Evolutionary conservation across 805 yeast genomes (phyloP).

Genomic region (Lachancea cidri): DNA sequence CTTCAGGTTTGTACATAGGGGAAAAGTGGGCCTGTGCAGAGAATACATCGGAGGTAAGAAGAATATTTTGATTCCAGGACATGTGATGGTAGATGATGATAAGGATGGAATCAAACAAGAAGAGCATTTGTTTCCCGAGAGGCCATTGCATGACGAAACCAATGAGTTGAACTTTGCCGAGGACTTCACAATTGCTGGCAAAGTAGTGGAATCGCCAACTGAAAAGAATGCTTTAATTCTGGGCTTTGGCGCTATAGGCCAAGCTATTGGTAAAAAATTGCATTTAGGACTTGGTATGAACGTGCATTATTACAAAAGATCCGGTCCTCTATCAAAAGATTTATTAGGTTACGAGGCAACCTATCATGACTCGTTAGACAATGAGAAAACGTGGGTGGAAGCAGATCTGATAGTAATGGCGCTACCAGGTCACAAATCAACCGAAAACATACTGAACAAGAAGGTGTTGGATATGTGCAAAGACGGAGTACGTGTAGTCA

Average conservation of each 20-base stretch:
- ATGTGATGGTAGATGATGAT: constrained; percentile 24
- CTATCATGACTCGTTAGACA: constrained; percentile 43
- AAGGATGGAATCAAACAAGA: constrained; percentile 28
- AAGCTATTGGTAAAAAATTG: constrained; percentile 53
- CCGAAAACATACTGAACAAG: constrained; percentile 49
- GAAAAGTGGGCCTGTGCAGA: constrained; percentile 45
- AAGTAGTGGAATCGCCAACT: constrained; percentile 45
- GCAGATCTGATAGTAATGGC: constrained; percentile 60
- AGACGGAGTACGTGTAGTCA: constrained; percentile 57
- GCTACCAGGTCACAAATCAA: constrained; percentile 58
- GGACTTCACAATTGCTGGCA: constrained; percentile 43
- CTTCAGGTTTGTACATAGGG: constrained; percentile 35
- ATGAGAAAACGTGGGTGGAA: constrained; percentile 33
- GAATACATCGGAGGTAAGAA: constrained; percentile 29
- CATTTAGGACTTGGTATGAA: constrained; percentile 53
- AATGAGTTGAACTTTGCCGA: constrained; percentile 33
- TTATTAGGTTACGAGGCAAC: constrained; percentile 41
- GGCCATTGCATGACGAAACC: not conserved
- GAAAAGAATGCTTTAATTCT: constrained; percentile 58
- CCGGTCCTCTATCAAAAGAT: constrained; percentile 34
- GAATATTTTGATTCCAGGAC: constrained; percentile 6
- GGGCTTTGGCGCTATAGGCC: constrained; percentile 76
- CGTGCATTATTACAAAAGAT: constrained; percentile 57
- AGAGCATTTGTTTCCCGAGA: constrained; percentile 12
- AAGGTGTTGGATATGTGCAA: constrained; percentile 43